Evolutionary conservation across 257 asterid genomes (phyloP).

Genomic region (Solanum piurae): DNA sequence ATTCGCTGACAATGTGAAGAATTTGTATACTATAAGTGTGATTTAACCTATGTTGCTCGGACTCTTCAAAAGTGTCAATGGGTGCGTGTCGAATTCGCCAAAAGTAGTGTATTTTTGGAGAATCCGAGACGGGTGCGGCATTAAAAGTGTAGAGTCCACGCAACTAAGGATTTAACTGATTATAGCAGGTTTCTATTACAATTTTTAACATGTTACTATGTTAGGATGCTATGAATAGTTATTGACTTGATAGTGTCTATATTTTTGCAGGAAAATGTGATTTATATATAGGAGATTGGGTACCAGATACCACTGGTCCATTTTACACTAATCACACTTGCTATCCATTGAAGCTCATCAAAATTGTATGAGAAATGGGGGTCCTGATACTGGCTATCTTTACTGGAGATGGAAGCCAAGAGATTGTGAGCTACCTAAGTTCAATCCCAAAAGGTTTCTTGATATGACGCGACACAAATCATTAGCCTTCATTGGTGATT

Average conservation of each 20-base stretch:
- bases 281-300: constrained; percentile 49
- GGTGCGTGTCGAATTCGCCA: too few species aligned
- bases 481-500: constrained; percentile 73
- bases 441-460: constrained; percentile 13
- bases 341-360: constrained; percentile 18
- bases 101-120: too few species aligned
- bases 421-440: constrained; percentile 18
- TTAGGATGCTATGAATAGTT: neutral
- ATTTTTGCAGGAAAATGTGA: constrained; percentile 18
- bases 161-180: neutral
- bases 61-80: too few species aligned
- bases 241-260: neutral
- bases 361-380: constrained; percentile 26
- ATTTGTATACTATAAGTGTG: neutral
- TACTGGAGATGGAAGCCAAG: constrained; percentile 35
- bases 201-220: neutral
- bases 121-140: too few species aligned
- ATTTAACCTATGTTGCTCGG: neutral
- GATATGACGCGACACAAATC: constrained; percentile 28
- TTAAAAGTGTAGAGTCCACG: too few species aligned
- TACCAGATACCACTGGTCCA: constrained; percentile 24
- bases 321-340: constrained; percentile 51
- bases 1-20: neutral
- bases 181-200: neutral
- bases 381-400: constrained; percentile 15